These are phyloP conservation scores for Cercospora beticola DNA, from an alignment of 2,329 filamentous ascomycete species.

Conservation along the genomic window DNA sequence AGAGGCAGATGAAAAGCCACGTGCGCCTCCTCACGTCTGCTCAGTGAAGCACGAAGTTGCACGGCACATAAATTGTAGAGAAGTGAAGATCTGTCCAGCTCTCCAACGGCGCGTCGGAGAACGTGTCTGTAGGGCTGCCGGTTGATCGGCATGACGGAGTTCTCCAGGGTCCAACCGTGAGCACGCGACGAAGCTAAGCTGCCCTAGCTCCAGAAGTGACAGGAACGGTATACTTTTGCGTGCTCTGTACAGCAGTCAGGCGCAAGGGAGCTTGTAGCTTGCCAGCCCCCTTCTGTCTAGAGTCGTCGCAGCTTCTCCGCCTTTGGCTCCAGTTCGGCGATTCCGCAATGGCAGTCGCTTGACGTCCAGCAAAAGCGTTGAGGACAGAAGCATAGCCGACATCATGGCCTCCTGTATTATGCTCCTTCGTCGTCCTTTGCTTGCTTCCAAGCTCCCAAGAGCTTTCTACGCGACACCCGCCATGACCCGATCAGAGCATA, in stretches of 20 bases:
- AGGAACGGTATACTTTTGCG: constrained; percentile 7
- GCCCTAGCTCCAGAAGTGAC: neutral
- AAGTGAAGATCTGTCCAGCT: neutral
- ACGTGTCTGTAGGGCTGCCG: neutral
- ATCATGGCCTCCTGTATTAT: constrained; percentile 11
- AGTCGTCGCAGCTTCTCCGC: constrained; percentile 7
- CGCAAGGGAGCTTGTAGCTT: constrained; percentile 3
- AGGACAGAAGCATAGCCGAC: neutral
- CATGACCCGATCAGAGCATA: constrained; percentile 38
- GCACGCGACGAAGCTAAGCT: neutral
- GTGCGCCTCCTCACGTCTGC: too few species aligned
- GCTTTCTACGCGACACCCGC: constrained; percentile 22
- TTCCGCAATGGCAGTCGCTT: constrained; percentile 5
- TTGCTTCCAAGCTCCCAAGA: constrained; percentile 6
- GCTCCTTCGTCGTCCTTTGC: constrained; percentile 12
- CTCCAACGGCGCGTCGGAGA: neutral
- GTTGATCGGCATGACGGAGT: neutral
- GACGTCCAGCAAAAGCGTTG: constrained; percentile 7
- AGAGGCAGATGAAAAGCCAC: too few species aligned
- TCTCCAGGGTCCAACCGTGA: neutral
- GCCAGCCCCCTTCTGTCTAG: constrained; percentile 1
- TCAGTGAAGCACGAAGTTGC: too few species aligned
- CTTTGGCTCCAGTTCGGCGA: constrained; percentile 12
- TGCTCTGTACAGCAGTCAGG: constrained; percentile 4
- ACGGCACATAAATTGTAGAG: too few species aligned